Base-by-base conservation (phyloP, 2,329 filamentous ascomycete species). In the Phaeosphaeriaceae sp. region DNA sequence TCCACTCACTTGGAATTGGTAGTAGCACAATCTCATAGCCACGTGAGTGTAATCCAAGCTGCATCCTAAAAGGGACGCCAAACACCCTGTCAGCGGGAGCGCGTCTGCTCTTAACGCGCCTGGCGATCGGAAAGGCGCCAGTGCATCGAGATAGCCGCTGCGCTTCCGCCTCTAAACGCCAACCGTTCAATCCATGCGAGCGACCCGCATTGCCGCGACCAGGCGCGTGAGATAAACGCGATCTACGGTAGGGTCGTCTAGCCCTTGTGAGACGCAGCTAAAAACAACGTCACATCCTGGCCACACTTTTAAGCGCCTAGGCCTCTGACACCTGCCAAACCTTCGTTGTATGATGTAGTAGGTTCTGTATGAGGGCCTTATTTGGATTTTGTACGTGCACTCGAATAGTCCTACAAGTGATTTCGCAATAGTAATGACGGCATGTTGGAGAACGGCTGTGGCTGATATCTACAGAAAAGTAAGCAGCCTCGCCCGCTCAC, bases 1-100 rank as follows among this genome's bases (percentile, higher is more conserved):
- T 56, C 54, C 55, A 41, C 42, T 40, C 38, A 52, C 57, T 50
- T 48, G 52, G 57, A 35, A 23, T 40, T 52, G 52, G 57, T 45
- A 35, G 26, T 16, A 29, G 46, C 17, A 30, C 20, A 42, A 42
- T 37, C 41, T 42, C 17, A 52, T 29, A 13, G 20, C 20, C 38
- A 39, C 35, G 48, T 44, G 48, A 42, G 38, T 23, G 17, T 26
- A 40, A 34, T 50, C 41, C 33, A 46, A 15, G 18, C 26, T 11
- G 18, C n/a, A 12, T 16, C 26, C 36, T 16, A 39, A 29, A 39
- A 28, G 20, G 40, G 5, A 16, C 11, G 16, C n/a, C 15, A 32
- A 23, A 29, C 34, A 18, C 26, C 34, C 17, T 35, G 47, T 23
- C 26, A 34, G 56, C 56, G 50, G 44, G 50, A 54, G 53, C 53